These are phyloP conservation scores for Cyclospora cayetanensis DNA, from an alignment of 169 alveolate genomes.

Conservation along the genomic window DNA sequence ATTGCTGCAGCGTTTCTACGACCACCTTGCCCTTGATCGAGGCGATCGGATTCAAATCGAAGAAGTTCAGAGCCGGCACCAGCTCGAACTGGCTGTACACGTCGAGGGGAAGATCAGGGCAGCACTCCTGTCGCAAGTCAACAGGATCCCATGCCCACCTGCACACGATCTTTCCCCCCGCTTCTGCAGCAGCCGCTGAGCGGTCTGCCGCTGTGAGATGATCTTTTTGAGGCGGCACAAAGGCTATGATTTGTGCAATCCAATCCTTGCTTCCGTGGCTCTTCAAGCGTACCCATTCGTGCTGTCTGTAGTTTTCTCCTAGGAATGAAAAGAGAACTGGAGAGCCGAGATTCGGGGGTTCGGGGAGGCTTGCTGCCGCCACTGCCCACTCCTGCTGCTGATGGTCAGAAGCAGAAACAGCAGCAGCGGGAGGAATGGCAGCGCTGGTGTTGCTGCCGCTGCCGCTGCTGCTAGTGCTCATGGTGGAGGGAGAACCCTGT, in stretches of 20 bases:
- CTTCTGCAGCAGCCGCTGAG: slow-evolving; percentile 22
- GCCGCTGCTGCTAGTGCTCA: slow-evolving; percentile 11
- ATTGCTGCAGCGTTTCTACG: slow-evolving; percentile 9
- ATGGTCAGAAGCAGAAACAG: not conserved
- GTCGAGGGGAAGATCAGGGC: slow-evolving; percentile 23
- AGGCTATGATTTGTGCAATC: slow-evolving; percentile 69
- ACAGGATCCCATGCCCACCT: slow-evolving; percentile 72
- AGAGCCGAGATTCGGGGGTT: not conserved
- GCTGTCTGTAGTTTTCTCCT: slow-evolving; percentile 39
- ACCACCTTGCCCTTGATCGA: slow-evolving; percentile 47
- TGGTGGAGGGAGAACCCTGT: too few relatives aligned
- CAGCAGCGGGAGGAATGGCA: not conserved
- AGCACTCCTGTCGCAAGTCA: slow-evolving; percentile 48
- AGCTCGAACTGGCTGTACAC: slow-evolving; percentile 65
- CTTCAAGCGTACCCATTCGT: slow-evolving; percentile 70
- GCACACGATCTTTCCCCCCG: slow-evolving; percentile 56
- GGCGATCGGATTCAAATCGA: slow-evolving; percentile 66
- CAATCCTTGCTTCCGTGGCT: slow-evolving; percentile 57
- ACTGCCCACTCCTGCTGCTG: not conserved
- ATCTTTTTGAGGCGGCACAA: slow-evolving; percentile 4
- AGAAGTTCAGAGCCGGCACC: slow-evolving; percentile 56
- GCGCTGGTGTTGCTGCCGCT: not conserved
- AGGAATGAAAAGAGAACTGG: slow-evolving; percentile 13
- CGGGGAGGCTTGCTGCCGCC: not conserved
- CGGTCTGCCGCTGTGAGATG: not conserved